A percentile compares a stretch with the other conserved stretches of the same genome.
These are phyloP conservation scores for Plasmodium vinckei DNA, from an alignment of 169 alveolate genomes.

Conservation along the genomic window DNA sequence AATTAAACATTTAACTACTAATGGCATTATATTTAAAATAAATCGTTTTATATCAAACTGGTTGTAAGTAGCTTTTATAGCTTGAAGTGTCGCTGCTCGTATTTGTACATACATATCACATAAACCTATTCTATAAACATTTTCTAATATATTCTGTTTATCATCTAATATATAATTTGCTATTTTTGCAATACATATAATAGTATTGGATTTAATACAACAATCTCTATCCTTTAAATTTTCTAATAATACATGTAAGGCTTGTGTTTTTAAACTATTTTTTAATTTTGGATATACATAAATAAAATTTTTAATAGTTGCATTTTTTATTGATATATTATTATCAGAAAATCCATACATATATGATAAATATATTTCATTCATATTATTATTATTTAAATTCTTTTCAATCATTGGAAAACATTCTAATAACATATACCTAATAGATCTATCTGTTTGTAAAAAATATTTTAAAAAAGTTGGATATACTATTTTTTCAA, in stretches of 20 bases:
- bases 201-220: conserved; percentile 81
- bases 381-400: conserved; percentile 30
- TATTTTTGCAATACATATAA: conserved; percentile 84
- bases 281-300: conserved; percentile 82
- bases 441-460: conserved; percentile 45
- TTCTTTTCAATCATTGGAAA: conserved; percentile 34
- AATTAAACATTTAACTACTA: conserved; percentile 78
- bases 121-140: conserved; percentile 81
- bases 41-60: conserved; percentile 76
- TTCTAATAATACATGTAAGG: conserved; percentile 71
- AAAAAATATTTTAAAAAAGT: conserved; percentile 38
- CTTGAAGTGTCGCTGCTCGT: conserved; percentile 75
- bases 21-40: conserved; percentile 77
- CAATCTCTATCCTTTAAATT: conserved; percentile 81
- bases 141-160: conserved; percentile 80
- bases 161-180: conserved; percentile 79
- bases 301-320: conserved; percentile 80
- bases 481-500: conserved; percentile 42
- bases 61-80: conserved; percentile 81
- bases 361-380: conserved; percentile 50
- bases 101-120: conserved; percentile 78
- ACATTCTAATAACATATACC: conserved; percentile 41
- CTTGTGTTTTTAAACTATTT: conserved; percentile 41
- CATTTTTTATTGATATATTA: conserved; percentile 82
- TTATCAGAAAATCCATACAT: conserved; percentile 80